A percentile compares a stretch with the other conserved stretches of the same genome.
phyloP scores from a whole-genome alignment of 345 rosid species.

The Populus simonii region DNA sequence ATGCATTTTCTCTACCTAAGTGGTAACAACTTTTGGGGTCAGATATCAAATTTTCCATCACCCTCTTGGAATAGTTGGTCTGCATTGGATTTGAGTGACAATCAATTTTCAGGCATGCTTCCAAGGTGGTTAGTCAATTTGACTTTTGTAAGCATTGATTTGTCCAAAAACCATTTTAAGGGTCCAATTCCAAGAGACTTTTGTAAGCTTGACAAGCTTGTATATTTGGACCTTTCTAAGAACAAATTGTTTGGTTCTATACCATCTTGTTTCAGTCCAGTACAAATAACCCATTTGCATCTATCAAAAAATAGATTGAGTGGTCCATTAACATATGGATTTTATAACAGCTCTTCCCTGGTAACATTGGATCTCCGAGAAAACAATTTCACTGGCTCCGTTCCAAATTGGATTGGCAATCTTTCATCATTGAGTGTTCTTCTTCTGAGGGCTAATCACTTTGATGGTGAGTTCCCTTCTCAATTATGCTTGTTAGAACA shows the following conservation, averaged over 20 bases:
- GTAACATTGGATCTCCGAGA: constrained; percentile 13
- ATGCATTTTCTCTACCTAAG: not conserved
- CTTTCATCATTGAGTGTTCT: constrained; percentile 10
- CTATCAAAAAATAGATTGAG: constrained; percentile 2
- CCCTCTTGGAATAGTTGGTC: rapidly evolving
- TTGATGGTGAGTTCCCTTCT: constrained; percentile 13
- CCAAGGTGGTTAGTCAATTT: not conserved
- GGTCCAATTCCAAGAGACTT: not conserved
- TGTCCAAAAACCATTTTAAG: not conserved
- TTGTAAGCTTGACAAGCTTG: not conserved
- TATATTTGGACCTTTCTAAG: not conserved
- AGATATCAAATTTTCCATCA: not conserved
- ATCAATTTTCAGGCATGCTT: not conserved
- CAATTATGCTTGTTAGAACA: constrained; percentile 2
- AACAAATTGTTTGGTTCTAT: constrained; percentile 3
- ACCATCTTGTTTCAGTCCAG: not conserved
- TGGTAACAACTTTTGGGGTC: not conserved
- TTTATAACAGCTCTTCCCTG: not conserved
- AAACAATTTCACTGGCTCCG: constrained; percentile 1
- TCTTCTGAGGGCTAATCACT: constrained; percentile 14
- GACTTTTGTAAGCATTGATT: not conserved
- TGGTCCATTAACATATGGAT: not conserved
- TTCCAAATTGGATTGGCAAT: constrained; percentile 17
- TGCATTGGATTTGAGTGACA: not conserved
- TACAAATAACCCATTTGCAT: not conserved